phyloP scores from a whole-genome alignment of 2,329 filamentous ascomycete genomes.

The Clarireedia homoeocarpa region DNA sequence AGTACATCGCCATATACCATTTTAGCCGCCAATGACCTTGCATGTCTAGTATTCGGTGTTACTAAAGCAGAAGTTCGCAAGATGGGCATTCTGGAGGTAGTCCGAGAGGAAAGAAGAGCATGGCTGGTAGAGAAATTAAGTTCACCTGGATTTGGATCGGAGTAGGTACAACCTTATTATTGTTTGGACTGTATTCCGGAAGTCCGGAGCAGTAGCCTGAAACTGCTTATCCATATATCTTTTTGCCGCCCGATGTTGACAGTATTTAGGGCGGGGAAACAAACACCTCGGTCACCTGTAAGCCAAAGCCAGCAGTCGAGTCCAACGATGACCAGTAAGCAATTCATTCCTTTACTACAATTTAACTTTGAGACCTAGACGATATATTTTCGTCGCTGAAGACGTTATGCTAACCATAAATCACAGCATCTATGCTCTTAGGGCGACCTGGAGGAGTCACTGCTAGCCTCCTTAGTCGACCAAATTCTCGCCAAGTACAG shows the following conservation, averaged over 20 bases:
- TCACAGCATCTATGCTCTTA: constrained; percentile 51
- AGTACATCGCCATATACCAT: constrained; percentile 89
- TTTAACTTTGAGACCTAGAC: background rate
- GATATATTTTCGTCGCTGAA: background rate
- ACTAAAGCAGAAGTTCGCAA: constrained; percentile 92
- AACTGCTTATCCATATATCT: background rate
- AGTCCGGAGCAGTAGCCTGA: no score
- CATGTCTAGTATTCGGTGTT: constrained; percentile 97
- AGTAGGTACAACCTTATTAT: background rate
- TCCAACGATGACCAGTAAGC: constrained; percentile 24
- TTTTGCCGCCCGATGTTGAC: background rate
- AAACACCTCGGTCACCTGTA: constrained; percentile 14
- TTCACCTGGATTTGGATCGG: constrained; percentile 47
- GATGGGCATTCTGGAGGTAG: constrained; percentile 90
- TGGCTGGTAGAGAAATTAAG: constrained; percentile 86
- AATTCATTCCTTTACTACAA: background rate
- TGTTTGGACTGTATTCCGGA: no score
- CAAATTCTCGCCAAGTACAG: constrained; percentile 46
- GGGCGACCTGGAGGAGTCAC: constrained; percentile 66
- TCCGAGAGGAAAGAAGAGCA: constrained; percentile 76
- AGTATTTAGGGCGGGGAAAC: constrained; percentile 14
- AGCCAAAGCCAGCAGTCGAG: constrained; percentile 25
- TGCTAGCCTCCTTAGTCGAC: constrained; percentile 76
- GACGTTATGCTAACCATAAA: constrained; percentile 4
- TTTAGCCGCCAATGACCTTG: constrained; percentile 88